Percentiles rank a stretch among this genome's conserved stretches.
Evolutionary conservation across 2,329 filamentous ascomycete genomes (phyloP).

Genomic region (Tolypocladium tundrense): DNA sequence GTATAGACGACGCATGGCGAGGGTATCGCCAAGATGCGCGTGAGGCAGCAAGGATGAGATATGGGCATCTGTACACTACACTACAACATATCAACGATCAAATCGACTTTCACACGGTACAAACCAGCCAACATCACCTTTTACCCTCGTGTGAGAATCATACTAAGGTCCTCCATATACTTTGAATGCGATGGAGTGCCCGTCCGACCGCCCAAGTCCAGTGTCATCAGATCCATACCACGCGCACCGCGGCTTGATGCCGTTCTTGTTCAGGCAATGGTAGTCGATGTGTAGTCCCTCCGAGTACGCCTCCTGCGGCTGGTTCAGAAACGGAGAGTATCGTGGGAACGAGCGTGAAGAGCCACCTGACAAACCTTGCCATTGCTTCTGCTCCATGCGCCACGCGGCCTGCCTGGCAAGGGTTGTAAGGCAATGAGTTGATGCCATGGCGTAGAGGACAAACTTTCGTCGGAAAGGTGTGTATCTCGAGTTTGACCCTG

Average conservation of each 20-base stretch:
- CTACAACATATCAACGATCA: background rate
- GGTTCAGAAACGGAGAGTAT: slow-evolving; percentile 27
- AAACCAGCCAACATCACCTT: no score
- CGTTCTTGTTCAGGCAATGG: slow-evolving; percentile 71
- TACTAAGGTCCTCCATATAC: background rate
- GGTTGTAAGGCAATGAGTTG: no score
- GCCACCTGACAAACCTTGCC: no score
- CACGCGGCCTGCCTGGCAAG: no score
- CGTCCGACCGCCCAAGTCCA: no score
- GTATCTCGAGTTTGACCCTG: no score
- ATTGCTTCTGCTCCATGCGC: no score
- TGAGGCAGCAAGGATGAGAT: background rate
- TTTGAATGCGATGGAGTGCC: background rate
- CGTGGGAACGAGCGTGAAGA: no score
- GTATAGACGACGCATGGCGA: background rate
- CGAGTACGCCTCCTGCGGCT: slow-evolving; percentile 73
- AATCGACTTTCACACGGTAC: background rate
- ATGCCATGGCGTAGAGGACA: no score
- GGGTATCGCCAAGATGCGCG: background rate
- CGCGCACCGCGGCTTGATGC: slow-evolving; percentile 67
- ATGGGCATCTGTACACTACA: background rate
- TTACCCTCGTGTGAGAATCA: background rate
- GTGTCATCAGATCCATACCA: background rate
- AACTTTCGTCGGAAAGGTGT: no score
- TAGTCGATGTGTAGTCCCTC: slow-evolving; percentile 87